Percentiles rank a stretch among this genome's conserved stretches.
These are phyloP conservation scores for Scytalidium lignicola DNA, from an alignment of 2,329 filamentous ascomycete species.

Conservation along the genomic window DNA sequence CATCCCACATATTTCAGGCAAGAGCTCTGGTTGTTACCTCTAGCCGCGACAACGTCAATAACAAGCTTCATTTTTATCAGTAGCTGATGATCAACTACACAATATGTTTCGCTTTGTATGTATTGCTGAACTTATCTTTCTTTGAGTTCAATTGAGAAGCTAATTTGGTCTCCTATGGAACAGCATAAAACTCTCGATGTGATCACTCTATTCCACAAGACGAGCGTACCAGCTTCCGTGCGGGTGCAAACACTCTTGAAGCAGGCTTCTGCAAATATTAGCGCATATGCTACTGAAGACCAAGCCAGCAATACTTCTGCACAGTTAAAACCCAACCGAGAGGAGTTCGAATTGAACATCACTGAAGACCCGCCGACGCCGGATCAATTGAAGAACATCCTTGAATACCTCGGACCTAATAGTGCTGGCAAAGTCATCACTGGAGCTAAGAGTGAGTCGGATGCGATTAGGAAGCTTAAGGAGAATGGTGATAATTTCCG, in stretches of 20 bases:
- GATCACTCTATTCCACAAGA: constrained; percentile 92
- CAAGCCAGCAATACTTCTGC: constrained; percentile 62
- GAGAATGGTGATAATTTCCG: constrained; percentile 64
- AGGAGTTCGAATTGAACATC: constrained; percentile 82
- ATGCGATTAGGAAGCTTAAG: constrained; percentile 76
- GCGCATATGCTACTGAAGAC: constrained; percentile 64
- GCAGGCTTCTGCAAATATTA: constrained; percentile 67
- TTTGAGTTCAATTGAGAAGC: not conserved
- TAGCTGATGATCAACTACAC: constrained; percentile 1
- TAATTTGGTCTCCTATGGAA: not conserved
- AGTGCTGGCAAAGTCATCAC: constrained; percentile 62
- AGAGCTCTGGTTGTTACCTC: too few relatives aligned
- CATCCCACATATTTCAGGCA: not conserved
- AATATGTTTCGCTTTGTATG: constrained; percentile 32
- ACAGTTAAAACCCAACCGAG: constrained; percentile 47
- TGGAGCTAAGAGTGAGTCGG: constrained; percentile 67
- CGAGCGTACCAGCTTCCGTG: constrained; percentile 65
- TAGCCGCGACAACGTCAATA: too few relatives aligned
- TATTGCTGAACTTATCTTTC: too few relatives aligned
- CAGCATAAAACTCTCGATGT: constrained; percentile 82
- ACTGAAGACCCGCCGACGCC: constrained; percentile 74
- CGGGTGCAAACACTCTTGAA: constrained; percentile 74
- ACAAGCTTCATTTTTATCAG: not conserved
- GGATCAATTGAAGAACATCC: constrained; percentile 77
- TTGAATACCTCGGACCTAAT: constrained; percentile 70